Evolutionary conservation across 441 rosid species (phyloP), one percentile per base, ranked within the genome.

Genomic region (Pelargonium cotyledonis): DNA sequence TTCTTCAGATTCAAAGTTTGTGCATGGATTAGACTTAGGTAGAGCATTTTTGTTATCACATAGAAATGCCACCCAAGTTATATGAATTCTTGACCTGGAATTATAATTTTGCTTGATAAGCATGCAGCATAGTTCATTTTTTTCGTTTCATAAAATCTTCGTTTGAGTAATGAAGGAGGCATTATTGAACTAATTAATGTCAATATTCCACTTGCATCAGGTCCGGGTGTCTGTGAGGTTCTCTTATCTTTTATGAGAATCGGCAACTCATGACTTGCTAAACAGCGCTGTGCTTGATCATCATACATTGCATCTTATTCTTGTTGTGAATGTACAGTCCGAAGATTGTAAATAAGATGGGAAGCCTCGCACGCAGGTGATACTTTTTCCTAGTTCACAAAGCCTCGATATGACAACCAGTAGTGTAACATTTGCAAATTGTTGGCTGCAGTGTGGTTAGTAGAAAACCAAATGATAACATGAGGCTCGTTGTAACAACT

Each of bases 401-500:
- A 49, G 15, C n/a, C 23, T 15, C 29, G 71, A 65, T 63, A 55
- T 31, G 63, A 68, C 29, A 12, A n/a, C 51, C 15, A 14, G 12
- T 49, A 41, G 67, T 21, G 66, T 31, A 73, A 68, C 21, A 46
- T 65, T 65, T 69, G 72, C 44, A 60, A 74, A 21, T 76, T 68
- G 67, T 43, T 77, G 68, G 26, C 73, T 81, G 83, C 88, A 91
- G 97, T 70, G 19, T 72, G 14, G 70, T 71, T 63, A 78, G 78
- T 77, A 89, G 78, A 75, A 89, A 83, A 74, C 86, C 95, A 66
- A 89, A 79, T 69, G 97, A 94, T 72, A 80, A 80, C 35, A 84
- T 86, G 94, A 88, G 88, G 84, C 75, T 87, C 67, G 72, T 86
- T 23, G 80, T 91, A 51, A 77, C 89, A 43, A 81, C 90, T 23